Percentiles rank a stretch among this genome's conserved stretches.
phyloP scores from a whole-genome alignment of 2,329 filamentous ascomycete species.

The Tolypocladium guangdongense region DNA sequence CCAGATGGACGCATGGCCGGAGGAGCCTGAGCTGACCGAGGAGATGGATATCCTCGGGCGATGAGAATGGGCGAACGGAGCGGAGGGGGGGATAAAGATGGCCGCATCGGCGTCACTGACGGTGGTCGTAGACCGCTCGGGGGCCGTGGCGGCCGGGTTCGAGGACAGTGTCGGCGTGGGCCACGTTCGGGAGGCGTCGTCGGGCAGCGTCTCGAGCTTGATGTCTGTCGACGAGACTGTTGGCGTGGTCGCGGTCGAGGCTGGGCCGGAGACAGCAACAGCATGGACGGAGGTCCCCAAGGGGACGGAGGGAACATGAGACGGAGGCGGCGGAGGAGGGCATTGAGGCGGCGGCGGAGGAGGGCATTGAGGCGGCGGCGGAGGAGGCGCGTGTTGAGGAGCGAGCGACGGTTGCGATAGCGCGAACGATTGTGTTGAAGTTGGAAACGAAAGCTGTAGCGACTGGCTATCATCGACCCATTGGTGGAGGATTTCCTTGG shows the following conservation, averaged over 20 bases:
- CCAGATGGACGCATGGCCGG: slow-evolving; percentile 35
- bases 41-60: slow-evolving; percentile 36
- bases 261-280: slow-evolving; percentile 5
- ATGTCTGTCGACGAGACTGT: slow-evolving; percentile 14
- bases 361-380: slow-evolving; percentile 20
- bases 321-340: slow-evolving; percentile 19
- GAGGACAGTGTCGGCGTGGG: slow-evolving; percentile 2
- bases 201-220: slow-evolving; percentile 18
- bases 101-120: slow-evolving; percentile 10
- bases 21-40: slow-evolving; percentile 38
- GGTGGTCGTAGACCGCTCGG: neutral
- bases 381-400: slow-evolving; percentile 15
- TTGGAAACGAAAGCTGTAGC: slow-evolving; percentile 17
- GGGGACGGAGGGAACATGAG: slow-evolving; percentile 11
- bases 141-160: slow-evolving; percentile 4
- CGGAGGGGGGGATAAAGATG: slow-evolving; percentile 23
- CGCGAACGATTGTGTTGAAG: slow-evolving; percentile 6
- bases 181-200: slow-evolving; percentile 16
- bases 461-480: slow-evolving; percentile 27
- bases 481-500: slow-evolving; percentile 30
- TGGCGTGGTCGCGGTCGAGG: slow-evolving; percentile 4
- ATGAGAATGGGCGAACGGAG: slow-evolving; percentile 24
- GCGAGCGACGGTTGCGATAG: slow-evolving; percentile 9
- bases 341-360: slow-evolving; percentile 21
- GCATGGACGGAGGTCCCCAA: slow-evolving; percentile 6